Percentiles rank a stretch among this genome's conserved stretches.
phyloP scores from a whole-genome alignment of 208 protist genomes.

The Trichomonas vaginalis region DNA sequence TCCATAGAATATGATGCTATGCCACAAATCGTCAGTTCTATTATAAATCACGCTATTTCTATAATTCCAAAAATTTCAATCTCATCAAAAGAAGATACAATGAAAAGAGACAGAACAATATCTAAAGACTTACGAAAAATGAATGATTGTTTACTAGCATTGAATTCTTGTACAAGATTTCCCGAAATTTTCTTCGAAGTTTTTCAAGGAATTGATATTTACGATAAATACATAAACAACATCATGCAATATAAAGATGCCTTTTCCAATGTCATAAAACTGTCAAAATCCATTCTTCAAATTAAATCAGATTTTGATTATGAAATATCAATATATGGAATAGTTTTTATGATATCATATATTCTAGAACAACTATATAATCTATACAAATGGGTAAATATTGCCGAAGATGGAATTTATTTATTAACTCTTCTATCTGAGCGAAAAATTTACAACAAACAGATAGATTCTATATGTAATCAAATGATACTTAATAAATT shows the following conservation, averaged over 20 bases:
- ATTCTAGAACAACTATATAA: neutral
- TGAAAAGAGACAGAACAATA: neutral
- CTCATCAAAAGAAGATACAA: too few relatives aligned
- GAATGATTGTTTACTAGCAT: neutral
- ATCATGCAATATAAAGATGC: too few relatives aligned
- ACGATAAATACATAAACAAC: too few relatives aligned
- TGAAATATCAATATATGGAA: neutral
- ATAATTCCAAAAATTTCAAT: neutral
- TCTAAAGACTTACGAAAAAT: neutral
- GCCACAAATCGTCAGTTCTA: neutral
- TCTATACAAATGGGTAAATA: neutral
- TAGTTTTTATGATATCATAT: neutral
- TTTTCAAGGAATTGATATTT: too few relatives aligned
- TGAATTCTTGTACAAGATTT: neutral
- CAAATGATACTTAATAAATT: neutral
- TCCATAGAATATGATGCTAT: neutral
- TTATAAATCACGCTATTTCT: neutral
- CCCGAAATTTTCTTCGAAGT: neutral
- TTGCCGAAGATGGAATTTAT: neutral
- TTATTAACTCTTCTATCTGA: neutral
- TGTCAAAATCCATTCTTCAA: neutral
- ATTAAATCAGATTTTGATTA: neutral
- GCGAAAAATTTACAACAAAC: neutral
- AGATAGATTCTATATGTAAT: neutral
- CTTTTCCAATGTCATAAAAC: too few relatives aligned